Base-by-base conservation (phyloP, 306 rosid species). In the Quillaja saponaria region DNA sequence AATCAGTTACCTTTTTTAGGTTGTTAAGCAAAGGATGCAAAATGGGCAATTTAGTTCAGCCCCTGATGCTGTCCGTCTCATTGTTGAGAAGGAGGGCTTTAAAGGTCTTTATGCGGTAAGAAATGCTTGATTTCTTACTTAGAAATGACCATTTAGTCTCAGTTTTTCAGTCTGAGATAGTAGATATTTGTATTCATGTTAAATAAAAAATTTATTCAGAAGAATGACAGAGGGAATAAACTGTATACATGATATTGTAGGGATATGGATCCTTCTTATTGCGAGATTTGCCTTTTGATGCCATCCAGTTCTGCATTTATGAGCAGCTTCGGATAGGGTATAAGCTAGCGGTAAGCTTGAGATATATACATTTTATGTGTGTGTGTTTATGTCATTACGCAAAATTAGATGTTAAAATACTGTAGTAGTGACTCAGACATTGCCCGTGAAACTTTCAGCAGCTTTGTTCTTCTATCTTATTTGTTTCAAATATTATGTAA, bases 281-380 rank as follows among this genome's bases (percentile, higher is more conserved):
- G 76, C 81, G 95, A 80, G 95, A 87, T 76, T 80, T 87, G 71
- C 95, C 95, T 51, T 87, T 87, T 80, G 95, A 87, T 75, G 95
- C 90, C 52, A 60, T 84, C 55, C 88, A 84, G 74, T 78, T 87
- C 40, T 87, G 95, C 80, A 75, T 87, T 66, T 87, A 87, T 13
- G 95, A 87, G 86, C 95, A 87, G 78, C 88, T 87, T 19, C 83
- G 80, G 35, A 75, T 87, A 1, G 95, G 95, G 46, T 87, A 82
- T 72, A 87, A 82, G 69, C 44, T 80, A 58, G 90, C 88, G 79
- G 95, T 87, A 84, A 51, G 86, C 57, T 59, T 64, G 49, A 53
- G 35, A 25, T 64, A 42, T 49, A 71, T 53, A 54, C 49, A 49
- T 33, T 46, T 45, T 37, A 37, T 37, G 10, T 37, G 10, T 37